Evolutionary conservation across 768 basidiomycete species (phyloP).

Genomic region (Termitomyces sp.): DNA sequence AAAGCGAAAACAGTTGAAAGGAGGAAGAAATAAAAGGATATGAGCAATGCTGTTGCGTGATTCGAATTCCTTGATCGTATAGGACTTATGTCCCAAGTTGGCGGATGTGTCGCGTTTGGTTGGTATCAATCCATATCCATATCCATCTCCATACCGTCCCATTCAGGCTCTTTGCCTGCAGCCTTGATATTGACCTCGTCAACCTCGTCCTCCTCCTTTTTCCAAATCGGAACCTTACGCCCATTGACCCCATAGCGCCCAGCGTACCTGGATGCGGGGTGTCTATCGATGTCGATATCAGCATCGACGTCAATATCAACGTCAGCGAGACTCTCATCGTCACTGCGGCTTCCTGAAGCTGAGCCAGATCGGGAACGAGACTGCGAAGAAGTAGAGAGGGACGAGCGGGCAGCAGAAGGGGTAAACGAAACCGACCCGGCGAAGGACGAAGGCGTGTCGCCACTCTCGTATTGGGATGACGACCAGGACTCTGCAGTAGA

Average conservation of each 20-base stretch:
- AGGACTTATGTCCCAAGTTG: neutral
- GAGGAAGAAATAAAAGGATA: slow-evolving; percentile 1
- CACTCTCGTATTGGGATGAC: slow-evolving; percentile 21
- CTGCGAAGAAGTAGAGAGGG: slow-evolving; percentile 37
- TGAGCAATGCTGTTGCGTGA: slow-evolving; percentile 7
- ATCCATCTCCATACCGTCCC: slow-evolving; percentile 72
- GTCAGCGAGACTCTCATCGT: slow-evolving; percentile 28
- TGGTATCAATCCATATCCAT: slow-evolving; percentile 59
- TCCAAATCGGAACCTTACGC: slow-evolving; percentile 26
- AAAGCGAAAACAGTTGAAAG: neutral
- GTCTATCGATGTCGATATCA: slow-evolving; percentile 23
- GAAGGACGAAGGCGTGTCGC: slow-evolving; percentile 22
- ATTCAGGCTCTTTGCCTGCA: slow-evolving; percentile 28
- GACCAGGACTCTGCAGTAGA: slow-evolving; percentile 28
- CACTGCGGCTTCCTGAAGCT: slow-evolving; percentile 28
- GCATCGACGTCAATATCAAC: slow-evolving; percentile 28
- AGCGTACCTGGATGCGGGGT: slow-evolving; percentile 13
- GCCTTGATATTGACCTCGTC: slow-evolving; percentile 35
- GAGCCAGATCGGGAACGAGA: slow-evolving; percentile 28
- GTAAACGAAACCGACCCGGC: slow-evolving; percentile 8
- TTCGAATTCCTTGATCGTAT: slow-evolving; percentile 6
- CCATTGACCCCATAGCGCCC: slow-evolving; percentile 16
- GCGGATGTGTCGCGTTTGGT: neutral
- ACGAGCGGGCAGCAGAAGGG: slow-evolving; percentile 41
- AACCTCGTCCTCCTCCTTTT: slow-evolving; percentile 40